Percentiles rank a stretch among this genome's conserved stretches.
These are phyloP conservation scores for Colletotrichum lini DNA, from an alignment of 2,329 filamentous ascomycete genomes.

Conservation along the genomic window DNA sequence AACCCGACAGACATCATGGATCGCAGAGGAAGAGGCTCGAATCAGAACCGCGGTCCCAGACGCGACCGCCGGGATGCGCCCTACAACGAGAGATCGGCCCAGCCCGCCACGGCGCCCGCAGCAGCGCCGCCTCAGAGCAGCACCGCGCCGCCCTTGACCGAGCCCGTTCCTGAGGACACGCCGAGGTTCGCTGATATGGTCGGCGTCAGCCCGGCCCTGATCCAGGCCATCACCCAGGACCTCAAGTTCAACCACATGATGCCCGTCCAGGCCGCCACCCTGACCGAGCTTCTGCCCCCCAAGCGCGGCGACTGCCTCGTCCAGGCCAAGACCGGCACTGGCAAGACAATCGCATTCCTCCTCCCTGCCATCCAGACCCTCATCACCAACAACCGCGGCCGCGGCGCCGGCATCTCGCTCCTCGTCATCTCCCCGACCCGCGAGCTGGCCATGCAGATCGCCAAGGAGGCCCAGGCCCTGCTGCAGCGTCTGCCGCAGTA, in stretches of 20 bases:
- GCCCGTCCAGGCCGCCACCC: slow-evolving; percentile 68
- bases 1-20: slow-evolving; percentile 22
- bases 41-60: slow-evolving; percentile 20
- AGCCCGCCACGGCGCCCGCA: slow-evolving; percentile 8
- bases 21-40: slow-evolving; percentile 35
- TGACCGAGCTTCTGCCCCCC: slow-evolving; percentile 63
- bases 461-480: slow-evolving; percentile 78
- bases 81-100: slow-evolving; percentile 17
- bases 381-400: slow-evolving; percentile 60
- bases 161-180: slow-evolving; percentile 58
- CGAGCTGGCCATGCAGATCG: slow-evolving; percentile 79
- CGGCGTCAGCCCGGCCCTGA: slow-evolving; percentile 60
- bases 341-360: slow-evolving; percentile 88
- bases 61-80: slow-evolving; percentile 25
- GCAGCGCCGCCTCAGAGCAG: slow-evolving; percentile 1
- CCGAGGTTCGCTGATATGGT: slow-evolving; percentile 63
- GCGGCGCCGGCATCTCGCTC: slow-evolving; percentile 64
- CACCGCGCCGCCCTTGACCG: slow-evolving; percentile 53
- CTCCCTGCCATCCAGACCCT: slow-evolving; percentile 87
- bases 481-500: slow-evolving; percentile 81
- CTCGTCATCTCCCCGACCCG: slow-evolving; percentile 80
- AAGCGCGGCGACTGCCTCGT: slow-evolving; percentile 72
- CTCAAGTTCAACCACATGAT: slow-evolving; percentile 68
- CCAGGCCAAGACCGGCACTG: slow-evolving; percentile 89
- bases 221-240: slow-evolving; percentile 64